These are phyloP conservation scores for Crucibulum laeve DNA, from an alignment of 768 basidiomycete genomes.

Conservation along the genomic window DNA sequence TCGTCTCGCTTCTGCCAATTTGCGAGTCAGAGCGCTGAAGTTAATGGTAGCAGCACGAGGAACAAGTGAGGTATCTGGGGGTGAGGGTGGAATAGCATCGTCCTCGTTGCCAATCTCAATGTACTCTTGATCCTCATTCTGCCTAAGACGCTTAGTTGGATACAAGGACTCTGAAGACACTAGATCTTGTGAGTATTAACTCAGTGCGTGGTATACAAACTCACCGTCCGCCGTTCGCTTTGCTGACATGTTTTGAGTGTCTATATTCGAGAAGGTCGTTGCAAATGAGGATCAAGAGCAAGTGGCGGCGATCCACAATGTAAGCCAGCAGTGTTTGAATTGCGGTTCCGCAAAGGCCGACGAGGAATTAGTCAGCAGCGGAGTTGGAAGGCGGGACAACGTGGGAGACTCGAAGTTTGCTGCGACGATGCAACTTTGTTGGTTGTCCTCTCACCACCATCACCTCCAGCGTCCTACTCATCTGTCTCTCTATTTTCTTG, in stretches of 20 bases:
- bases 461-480: constrained; percentile 14
- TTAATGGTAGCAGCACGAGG: constrained; percentile 82
- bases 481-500: constrained; percentile 23
- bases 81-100: constrained; percentile 49
- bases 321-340: too few species aligned
- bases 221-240: constrained; percentile 37
- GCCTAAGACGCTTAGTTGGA: constrained; percentile 40
- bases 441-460: constrained; percentile 25
- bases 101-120: constrained; percentile 56
- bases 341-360: background rate
- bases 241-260: too few species aligned
- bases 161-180: constrained; percentile 24
- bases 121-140: constrained; percentile 52
- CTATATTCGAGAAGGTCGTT: too few species aligned
- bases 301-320: too few species aligned
- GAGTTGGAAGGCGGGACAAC: constrained; percentile 25
- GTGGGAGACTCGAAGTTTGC: too few species aligned
- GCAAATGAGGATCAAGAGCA: too few species aligned
- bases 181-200: constrained; percentile 6
- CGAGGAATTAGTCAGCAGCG: constrained; percentile 23
- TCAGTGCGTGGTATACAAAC: constrained; percentile 7
- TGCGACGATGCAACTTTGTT: constrained; percentile 14
- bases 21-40: constrained; percentile 78
- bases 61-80: constrained; percentile 50
- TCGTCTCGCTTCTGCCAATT: constrained; percentile 62